Conservation (phyloP, 192 early-diverging fungal genomes). For the Entomortierella beljakovae region DNA sequence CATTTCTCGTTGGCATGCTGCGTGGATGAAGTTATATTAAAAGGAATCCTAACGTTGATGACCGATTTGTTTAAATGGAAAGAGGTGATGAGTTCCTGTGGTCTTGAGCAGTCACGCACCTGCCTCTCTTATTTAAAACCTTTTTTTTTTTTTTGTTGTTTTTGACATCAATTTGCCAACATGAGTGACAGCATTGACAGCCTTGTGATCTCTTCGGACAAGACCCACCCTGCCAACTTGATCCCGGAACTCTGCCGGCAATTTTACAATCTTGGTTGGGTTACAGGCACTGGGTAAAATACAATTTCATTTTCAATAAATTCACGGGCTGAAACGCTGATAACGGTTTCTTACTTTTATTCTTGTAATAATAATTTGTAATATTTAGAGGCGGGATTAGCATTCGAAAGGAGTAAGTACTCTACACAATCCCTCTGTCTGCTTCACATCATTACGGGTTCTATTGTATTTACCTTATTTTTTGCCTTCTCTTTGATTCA, state of each 20-base stretch:
- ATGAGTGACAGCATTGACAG: slow-evolving; percentile 50
- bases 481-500: neutral
- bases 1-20: slow-evolving; percentile 10
- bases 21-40: neutral
- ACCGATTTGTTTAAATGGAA: no score
- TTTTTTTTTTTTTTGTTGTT: neutral
- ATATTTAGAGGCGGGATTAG: slow-evolving; percentile 81
- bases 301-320: neutral
- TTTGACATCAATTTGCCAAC: neutral
- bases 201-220: slow-evolving; percentile 68
- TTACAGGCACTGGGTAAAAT: slow-evolving; percentile 91
- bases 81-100: slow-evolving; percentile 1
- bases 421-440: no score
- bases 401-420: slow-evolving; percentile 77
- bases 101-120: neutral
- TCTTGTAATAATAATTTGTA: neutral
- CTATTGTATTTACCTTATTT: slow-evolving; percentile 9
- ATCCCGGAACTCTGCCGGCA: slow-evolving; percentile 92
- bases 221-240: slow-evolving; percentile 81
- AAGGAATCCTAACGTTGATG: neutral
- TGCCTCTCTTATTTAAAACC: neutral
- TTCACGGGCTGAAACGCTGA: neutral
- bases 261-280: slow-evolving; percentile 94
- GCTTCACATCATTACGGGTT: no score
- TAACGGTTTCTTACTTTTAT: neutral